Conservation (phyloP, 1,284 basidiomycete genomes). For the Naganishia cerealis region DNA sequence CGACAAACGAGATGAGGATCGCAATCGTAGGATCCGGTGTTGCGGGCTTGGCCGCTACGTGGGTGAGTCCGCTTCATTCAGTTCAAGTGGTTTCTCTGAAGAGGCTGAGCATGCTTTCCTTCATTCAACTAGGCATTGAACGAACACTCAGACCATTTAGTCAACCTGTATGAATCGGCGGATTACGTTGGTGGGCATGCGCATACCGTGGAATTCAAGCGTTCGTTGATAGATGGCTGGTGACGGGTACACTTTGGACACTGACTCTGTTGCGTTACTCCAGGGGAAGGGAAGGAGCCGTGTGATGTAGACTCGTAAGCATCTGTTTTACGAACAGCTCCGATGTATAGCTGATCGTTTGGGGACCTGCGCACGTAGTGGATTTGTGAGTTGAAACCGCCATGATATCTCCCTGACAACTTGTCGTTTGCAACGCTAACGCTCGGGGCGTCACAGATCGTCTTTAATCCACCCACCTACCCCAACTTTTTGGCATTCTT, state of each 20-base stretch:
- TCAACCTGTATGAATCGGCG: slow-evolving; percentile 74
- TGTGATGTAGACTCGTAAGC: slow-evolving; percentile 69
- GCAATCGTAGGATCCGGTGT: slow-evolving; percentile 78
- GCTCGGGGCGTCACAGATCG: slow-evolving; percentile 54
- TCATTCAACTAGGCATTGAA: slow-evolving; percentile 61
- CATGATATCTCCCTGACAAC: not conserved
- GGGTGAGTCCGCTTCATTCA: slow-evolving; percentile 59
- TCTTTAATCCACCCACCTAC: slow-evolving; percentile 74
- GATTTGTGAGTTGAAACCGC: not conserved
- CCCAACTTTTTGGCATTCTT: slow-evolving; percentile 78
- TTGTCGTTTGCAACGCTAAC: not conserved
- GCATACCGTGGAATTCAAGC: slow-evolving; percentile 67
- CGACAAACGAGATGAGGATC: slow-evolving; percentile 54
- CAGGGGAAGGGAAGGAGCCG: slow-evolving; percentile 55
- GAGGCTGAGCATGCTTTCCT: not conserved
- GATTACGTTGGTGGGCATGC: slow-evolving; percentile 73
- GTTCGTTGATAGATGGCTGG: slow-evolving; percentile 36
- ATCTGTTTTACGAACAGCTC: not conserved
- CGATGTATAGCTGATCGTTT: not conserved
- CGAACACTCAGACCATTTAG: slow-evolving; percentile 74
- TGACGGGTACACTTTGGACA: too few species aligned
- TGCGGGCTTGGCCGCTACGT: slow-evolving; percentile 72
- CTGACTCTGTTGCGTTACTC: not conserved
- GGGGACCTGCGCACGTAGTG: not conserved
- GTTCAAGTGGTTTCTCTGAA: not conserved